Percentiles rank a stretch among this genome's conserved stretches.
These are phyloP conservation scores for Clonostachys byssicola DNA, from an alignment of 2,329 filamentous ascomycete species.

Conservation along the genomic window DNA sequence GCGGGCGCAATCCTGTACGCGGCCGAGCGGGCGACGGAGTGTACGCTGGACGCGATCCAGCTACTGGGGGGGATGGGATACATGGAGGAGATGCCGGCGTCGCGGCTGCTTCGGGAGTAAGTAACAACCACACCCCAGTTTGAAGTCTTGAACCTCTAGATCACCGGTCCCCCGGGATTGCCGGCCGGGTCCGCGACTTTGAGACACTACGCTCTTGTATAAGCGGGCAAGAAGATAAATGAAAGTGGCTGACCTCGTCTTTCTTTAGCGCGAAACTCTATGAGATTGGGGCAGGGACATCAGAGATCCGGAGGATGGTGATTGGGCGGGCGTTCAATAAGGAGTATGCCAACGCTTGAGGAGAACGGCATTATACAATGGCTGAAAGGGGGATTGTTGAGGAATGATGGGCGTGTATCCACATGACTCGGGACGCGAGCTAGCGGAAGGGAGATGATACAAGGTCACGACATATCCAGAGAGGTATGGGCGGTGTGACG, in stretches of 20 bases:
- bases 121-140: constrained; percentile 12
- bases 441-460: too few species aligned
- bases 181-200: too few species aligned
- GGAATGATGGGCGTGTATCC: too few species aligned
- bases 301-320: constrained; percentile 89
- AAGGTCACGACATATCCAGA: too few species aligned
- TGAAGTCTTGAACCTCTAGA: too few species aligned
- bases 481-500: too few species aligned
- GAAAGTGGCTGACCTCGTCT: constrained; percentile 16
- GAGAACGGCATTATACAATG: background rate
- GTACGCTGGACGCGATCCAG: constrained; percentile 83
- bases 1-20: constrained; percentile 92
- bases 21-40: constrained; percentile 85
- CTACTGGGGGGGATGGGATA: constrained; percentile 94
- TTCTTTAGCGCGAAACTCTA: constrained; percentile 66
- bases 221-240: background rate
- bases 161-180: too few species aligned
- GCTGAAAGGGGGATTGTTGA: too few species aligned
- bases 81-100: constrained; percentile 90
- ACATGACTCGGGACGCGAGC: too few species aligned
- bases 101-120: constrained; percentile 71
- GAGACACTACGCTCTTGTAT: background rate
- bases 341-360: constrained; percentile 54
- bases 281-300: constrained; percentile 95
- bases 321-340: constrained; percentile 91